These are phyloP conservation scores for Coemansia brasiliensis DNA, from an alignment of 192 early-diverging fungal genomes.

Conservation along the genomic window DNA sequence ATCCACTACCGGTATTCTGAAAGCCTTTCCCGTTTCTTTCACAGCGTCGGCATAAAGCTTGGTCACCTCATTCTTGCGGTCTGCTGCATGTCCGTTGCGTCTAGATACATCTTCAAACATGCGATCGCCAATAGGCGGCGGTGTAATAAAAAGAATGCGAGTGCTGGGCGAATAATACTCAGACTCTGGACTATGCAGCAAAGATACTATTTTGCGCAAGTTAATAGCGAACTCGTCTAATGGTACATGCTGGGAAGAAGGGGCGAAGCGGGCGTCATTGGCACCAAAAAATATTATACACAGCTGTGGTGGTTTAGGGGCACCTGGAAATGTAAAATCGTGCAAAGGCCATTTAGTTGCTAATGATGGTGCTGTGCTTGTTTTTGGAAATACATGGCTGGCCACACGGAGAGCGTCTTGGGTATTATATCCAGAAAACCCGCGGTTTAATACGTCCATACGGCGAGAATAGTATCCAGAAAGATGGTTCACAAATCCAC, in stretches of 20 bases:
- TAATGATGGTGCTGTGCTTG: not conserved
- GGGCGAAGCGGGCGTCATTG: constrained; percentile 68
- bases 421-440: constrained; percentile 78
- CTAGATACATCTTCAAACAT: constrained; percentile 18
- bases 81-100: constrained; percentile 13
- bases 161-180: constrained; percentile 60
- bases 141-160: constrained; percentile 66
- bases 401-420: constrained; percentile 61
- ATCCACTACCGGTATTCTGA: constrained; percentile 22
- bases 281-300: constrained; percentile 71
- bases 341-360: not conserved
- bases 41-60: constrained; percentile 55
- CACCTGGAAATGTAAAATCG: not conserved
- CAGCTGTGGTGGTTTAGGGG: not conserved
- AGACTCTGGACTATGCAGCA: constrained; percentile 57
- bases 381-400: constrained; percentile 57
- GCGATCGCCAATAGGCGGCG: constrained; percentile 64
- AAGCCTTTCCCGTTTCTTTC: constrained; percentile 34
- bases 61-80: constrained; percentile 24
- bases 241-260: constrained; percentile 61
- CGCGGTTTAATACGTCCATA: constrained; percentile 75
- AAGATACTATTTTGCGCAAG: constrained; percentile 56
- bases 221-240: constrained; percentile 61
- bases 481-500: constrained; percentile 57
- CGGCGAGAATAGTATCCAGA: constrained; percentile 64